Conservation (phyloP, 768 basidiomycete genomes). For the Stropharia rugosoannulata region DNA sequence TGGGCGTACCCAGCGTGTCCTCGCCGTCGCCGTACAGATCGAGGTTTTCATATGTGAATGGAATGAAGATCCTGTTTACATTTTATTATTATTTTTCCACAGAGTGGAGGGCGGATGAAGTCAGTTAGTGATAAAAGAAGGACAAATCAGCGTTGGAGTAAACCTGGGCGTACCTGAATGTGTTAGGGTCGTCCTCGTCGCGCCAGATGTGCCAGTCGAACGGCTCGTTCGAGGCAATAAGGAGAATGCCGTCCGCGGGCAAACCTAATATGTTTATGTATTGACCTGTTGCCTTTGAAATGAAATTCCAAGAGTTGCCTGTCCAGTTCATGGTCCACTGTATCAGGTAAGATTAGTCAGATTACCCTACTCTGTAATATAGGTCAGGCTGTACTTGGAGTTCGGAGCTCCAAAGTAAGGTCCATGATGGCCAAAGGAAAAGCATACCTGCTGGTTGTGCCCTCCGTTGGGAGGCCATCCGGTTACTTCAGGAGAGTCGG, state of each 20-base stretch:
- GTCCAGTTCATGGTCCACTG: slow-evolving; percentile 51
- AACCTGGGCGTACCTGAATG: slow-evolving; percentile 39
- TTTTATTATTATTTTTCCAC: not conserved
- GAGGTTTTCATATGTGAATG: slow-evolving; percentile 39
- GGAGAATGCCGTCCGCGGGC: slow-evolving; percentile 36
- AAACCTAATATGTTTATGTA: slow-evolving; percentile 42
- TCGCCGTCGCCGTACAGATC: slow-evolving; percentile 50
- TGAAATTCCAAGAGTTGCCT: slow-evolving; percentile 39
- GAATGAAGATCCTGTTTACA: slow-evolving; percentile 41
- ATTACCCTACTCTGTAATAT: no score
- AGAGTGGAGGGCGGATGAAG: not conserved
- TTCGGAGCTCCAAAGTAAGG: not conserved
- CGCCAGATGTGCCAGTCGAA: slow-evolving; percentile 52
- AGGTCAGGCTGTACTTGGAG: no score
- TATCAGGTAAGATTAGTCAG: not conserved
- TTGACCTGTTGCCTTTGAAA: slow-evolving; percentile 35
- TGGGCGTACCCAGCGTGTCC: slow-evolving; percentile 38
- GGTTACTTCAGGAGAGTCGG: slow-evolving; percentile 35
- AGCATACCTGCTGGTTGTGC: slow-evolving; percentile 45
- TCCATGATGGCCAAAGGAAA: no score
- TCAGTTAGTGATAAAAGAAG: no score
- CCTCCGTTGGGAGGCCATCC: slow-evolving; percentile 44
- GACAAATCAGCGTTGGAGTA: no score
- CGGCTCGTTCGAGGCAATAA: slow-evolving; percentile 35
- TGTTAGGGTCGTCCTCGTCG: slow-evolving; percentile 35